Conservation (phyloP, 768 basidiomycete species). For the Leucosporidium creatinivorum region DNA sequence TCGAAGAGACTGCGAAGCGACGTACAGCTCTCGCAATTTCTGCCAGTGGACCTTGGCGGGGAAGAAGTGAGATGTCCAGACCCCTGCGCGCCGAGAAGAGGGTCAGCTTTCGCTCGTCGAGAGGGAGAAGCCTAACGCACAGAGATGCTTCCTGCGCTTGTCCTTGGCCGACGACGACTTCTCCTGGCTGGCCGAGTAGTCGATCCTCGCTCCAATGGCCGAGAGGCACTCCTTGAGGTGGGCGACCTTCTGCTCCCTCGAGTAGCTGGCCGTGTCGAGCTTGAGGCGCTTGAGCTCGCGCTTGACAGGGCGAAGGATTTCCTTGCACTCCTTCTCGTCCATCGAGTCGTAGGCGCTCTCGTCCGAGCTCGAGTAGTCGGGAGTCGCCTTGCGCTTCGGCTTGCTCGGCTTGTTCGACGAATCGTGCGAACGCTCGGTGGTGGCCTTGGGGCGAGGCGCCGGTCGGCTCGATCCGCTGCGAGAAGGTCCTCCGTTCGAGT, state of each 20-base stretch:
- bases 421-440: not conserved
- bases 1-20: not conserved
- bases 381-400: slow-evolving; percentile 87
- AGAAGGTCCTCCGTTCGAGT: slow-evolving; percentile 40
- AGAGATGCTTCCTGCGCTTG: slow-evolving; percentile 34
- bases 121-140: slow-evolving; percentile 5
- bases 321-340: slow-evolving; percentile 54
- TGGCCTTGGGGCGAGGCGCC: too few relatives aligned
- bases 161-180: slow-evolving; percentile 7
- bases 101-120: not conserved
- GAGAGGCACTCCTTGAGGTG: slow-evolving; percentile 92
- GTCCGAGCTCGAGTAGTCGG: slow-evolving; percentile 88
- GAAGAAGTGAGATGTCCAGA: slow-evolving; percentile 31
- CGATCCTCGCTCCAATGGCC: slow-evolving; percentile 87
- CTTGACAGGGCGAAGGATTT: slow-evolving; percentile 91
- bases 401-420: slow-evolving; percentile 45
- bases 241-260: slow-evolving; percentile 89
- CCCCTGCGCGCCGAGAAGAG: slow-evolving; percentile 3
- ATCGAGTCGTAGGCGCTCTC: slow-evolving; percentile 55
- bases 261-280: slow-evolving; percentile 83
- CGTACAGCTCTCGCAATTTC: slow-evolving; percentile 18
- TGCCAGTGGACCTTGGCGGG: slow-evolving; percentile 16
- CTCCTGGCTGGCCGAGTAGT: slow-evolving; percentile 40
- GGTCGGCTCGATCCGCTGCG: not conserved
- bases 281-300: slow-evolving; percentile 95